Percentiles rank a stretch among this genome's conserved stretches.
phyloP scores from a whole-genome alignment of 352 stramenopile genomes.

The Phytophthora boehmeriae region DNA sequence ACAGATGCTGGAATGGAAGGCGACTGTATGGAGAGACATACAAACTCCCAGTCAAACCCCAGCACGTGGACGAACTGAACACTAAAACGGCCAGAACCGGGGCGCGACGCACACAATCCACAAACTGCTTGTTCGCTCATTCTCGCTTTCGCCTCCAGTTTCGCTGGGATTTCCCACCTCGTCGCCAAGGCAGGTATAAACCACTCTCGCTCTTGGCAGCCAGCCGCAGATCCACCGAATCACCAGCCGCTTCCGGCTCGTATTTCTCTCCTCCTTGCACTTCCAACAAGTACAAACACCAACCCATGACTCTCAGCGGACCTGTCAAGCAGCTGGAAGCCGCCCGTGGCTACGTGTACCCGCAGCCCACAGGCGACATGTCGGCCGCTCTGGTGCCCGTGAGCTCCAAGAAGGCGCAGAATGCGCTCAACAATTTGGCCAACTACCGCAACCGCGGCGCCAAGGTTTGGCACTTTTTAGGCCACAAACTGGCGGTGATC shows the following conservation, averaged over 20 bases:
- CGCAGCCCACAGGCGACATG: slow-evolving; percentile 23
- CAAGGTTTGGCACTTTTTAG: slow-evolving; percentile 78
- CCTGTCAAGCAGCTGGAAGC: slow-evolving; percentile 55
- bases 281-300: slow-evolving; percentile 5
- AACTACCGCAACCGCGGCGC: slow-evolving; percentile 36
- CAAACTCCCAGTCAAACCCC: neutral
- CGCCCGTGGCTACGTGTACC: slow-evolving; percentile 45
- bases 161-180: neutral
- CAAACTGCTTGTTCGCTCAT: slow-evolving; percentile 22
- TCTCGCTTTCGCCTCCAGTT: slow-evolving; percentile 26
- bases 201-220: slow-evolving; percentile 3
- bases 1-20: neutral
- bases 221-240: slow-evolving; percentile 35
- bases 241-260: slow-evolving; percentile 16
- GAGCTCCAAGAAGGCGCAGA: slow-evolving; percentile 47
- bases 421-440: slow-evolving; percentile 30
- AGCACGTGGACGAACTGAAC: slow-evolving; percentile 1
- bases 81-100: neutral
- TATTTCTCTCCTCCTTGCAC: slow-evolving; percentile 28
- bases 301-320: slow-evolving; percentile 50
- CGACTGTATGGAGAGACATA: neutral
- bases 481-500: slow-evolving; percentile 76
- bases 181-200: slow-evolving; percentile 27
- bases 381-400: slow-evolving; percentile 59
- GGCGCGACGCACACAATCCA: neutral